Conservation (phyloP, 2,329 filamentous ascomycete species). For the Periconia sp. region DNA sequence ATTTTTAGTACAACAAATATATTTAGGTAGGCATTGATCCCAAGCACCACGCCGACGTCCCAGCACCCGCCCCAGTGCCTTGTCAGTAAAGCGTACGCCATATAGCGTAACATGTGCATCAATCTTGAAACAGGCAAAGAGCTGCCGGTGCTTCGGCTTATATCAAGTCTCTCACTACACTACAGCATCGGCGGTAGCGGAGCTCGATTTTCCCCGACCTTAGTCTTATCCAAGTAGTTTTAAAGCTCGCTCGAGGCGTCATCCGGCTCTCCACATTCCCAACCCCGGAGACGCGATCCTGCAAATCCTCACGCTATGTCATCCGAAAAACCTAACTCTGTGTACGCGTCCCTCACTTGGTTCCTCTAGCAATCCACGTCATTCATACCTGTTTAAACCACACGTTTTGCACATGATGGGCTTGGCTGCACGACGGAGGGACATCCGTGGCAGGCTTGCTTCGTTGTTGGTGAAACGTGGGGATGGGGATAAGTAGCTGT, state of each 20-base stretch:
- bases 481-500: conserved; percentile 1
- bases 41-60: too few species aligned
- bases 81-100: too few species aligned
- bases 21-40: too few species aligned
- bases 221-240: too few species aligned
- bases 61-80: too few species aligned
- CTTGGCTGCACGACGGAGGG: conserved; percentile 6
- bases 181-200: too few species aligned
- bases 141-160: too few species aligned
- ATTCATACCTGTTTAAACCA: conserved; percentile 7
- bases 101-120: too few species aligned
- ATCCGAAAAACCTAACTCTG: not conserved
- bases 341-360: not conserved
- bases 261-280: conserved; percentile 32
- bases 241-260: not conserved
- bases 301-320: not conserved
- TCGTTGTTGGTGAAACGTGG: not conserved
- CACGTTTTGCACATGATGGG: conserved; percentile 4
- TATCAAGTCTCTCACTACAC: too few species aligned
- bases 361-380: conserved; percentile 10
- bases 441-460: not conserved
- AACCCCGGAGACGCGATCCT: conserved; percentile 1
- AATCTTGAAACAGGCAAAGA: too few species aligned
- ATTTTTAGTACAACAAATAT: too few species aligned
- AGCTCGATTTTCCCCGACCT: too few species aligned